These are phyloP conservation scores for Bothriochloa decipiens DNA, from an alignment of 176 grass and related monocot genomes.

Conservation along the genomic window DNA sequence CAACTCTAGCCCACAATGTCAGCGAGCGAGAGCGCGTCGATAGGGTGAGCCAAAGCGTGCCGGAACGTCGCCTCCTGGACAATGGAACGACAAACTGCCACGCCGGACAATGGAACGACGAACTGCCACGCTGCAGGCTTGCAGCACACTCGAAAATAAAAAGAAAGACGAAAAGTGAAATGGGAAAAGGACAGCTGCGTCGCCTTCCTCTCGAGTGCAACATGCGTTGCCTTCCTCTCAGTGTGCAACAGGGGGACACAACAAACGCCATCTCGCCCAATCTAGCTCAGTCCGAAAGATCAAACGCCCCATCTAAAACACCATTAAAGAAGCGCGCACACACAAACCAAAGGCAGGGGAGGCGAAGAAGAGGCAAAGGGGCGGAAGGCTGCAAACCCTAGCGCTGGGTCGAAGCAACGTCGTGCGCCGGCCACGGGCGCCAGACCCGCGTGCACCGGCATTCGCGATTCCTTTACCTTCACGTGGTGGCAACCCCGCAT, in stretches of 20 bases:
- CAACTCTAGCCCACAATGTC: too few relatives aligned
- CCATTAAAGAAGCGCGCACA: constrained; percentile 1
- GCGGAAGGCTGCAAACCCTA: constrained; percentile 46
- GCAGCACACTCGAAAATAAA: too few relatives aligned
- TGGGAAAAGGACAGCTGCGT: background rate
- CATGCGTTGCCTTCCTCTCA: too few relatives aligned
- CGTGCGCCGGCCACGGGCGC: background rate
- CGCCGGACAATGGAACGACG: too few relatives aligned
- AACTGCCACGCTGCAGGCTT: too few relatives aligned
- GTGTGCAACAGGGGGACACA: too few relatives aligned
- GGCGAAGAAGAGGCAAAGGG: background rate
- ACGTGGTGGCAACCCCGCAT: constrained; percentile 47
- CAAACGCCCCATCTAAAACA: constrained; percentile 24
- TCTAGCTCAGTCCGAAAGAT: constrained; percentile 43
- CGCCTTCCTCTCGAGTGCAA: background rate
- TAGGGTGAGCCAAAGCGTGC: too few relatives aligned
- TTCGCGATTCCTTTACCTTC: constrained; percentile 66
- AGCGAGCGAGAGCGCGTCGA: too few relatives aligned
- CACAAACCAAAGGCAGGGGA: background rate
- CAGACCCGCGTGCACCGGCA: background rate
- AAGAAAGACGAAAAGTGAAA: background rate
- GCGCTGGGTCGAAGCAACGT: constrained; percentile 41
- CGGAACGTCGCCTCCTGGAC: too few relatives aligned
- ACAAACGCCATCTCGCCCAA: constrained; percentile 22
- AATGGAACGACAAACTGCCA: too few relatives aligned